Evolutionary conservation across 495 filamentous ascomycete species (phyloP).

Genomic region (Talaromyces borbonicus): DNA sequence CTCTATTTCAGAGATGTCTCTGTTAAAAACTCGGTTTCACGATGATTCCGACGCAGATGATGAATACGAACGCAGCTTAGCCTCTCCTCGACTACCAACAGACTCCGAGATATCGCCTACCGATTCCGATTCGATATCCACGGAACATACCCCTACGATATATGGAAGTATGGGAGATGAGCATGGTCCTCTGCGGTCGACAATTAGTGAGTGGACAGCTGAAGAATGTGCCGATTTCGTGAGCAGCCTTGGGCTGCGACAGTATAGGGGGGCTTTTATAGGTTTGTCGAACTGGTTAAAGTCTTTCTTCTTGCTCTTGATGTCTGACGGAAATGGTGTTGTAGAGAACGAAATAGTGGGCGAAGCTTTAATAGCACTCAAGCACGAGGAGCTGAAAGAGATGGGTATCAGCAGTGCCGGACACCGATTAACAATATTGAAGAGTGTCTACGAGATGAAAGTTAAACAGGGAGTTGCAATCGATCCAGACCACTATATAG

Average conservation of each 20-base stretch:
- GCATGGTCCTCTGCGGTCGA: slow-evolving; percentile 61
- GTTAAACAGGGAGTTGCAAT: slow-evolving; percentile 82
- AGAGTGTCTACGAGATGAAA: slow-evolving; percentile 91
- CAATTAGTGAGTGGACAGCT: slow-evolving; percentile 79
- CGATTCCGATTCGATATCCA: slow-evolving; percentile 69
- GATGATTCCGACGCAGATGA: slow-evolving; percentile 90
- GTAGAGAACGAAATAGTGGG: slow-evolving; percentile 90
- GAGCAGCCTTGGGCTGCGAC: slow-evolving; percentile 62
- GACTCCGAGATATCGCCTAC: slow-evolving; percentile 75
- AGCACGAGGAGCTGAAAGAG: slow-evolving; percentile 87
- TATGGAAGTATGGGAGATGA: slow-evolving; percentile 61
- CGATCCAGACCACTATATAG: slow-evolving; percentile 88
- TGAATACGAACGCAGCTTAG: slow-evolving; percentile 80
- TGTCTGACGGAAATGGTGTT: neutral
- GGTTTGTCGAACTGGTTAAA: slow-evolving; percentile 40
- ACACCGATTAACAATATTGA: slow-evolving; percentile 88
- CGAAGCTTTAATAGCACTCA: slow-evolving; percentile 78
- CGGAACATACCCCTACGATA: slow-evolving; percentile 81
- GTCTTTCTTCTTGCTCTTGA: slow-evolving; percentile 18
- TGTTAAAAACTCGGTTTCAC: slow-evolving; percentile 41
- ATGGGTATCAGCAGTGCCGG: slow-evolving; percentile 90
- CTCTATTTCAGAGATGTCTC: slow-evolving; percentile 1
- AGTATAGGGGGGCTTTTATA: slow-evolving; percentile 75
- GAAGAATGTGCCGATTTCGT: slow-evolving; percentile 87
- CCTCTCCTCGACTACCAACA: slow-evolving; percentile 58